Percentiles rank a stretch among this genome's conserved stretches.
Evolutionary conservation across 495 filamentous ascomycete genomes (phyloP).

Genomic region (Oidiodendron maius): DNA sequence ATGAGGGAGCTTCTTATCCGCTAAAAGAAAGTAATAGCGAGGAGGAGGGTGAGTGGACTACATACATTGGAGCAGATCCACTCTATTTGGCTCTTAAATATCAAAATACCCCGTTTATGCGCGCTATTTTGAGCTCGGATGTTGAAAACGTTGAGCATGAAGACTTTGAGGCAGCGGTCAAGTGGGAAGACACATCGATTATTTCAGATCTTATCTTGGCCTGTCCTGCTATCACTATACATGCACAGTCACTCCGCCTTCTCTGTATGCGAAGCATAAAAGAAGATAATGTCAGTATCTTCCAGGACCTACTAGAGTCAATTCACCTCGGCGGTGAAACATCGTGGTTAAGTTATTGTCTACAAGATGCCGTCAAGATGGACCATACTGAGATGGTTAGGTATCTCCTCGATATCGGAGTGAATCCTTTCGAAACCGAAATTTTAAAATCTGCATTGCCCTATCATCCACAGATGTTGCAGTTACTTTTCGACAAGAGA

Average conservation of each 20-base stretch:
- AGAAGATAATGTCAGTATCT: not conserved
- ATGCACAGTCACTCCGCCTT: not conserved
- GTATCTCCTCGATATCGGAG: not conserved
- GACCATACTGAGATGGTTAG: conserved; percentile 6
- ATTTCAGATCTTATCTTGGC: conserved; percentile 3
- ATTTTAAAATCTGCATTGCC: conserved; percentile 1
- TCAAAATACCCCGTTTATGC: too few species aligned
- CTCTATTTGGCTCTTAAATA: too few species aligned
- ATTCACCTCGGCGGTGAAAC: not conserved
- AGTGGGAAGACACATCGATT: too few species aligned
- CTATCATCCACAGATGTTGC: conserved; percentile 2
- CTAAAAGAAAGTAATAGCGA: too few species aligned
- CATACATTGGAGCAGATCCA: too few species aligned
- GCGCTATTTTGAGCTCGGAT: too few species aligned
- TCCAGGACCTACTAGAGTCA: not conserved
- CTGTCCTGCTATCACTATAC: not conserved
- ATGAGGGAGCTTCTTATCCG: too few species aligned
- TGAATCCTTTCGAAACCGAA: conserved; percentile 4
- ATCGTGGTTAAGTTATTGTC: not conserved
- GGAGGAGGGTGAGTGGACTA: too few species aligned
- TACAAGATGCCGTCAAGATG: conserved; percentile 4
- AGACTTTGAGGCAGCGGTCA: too few species aligned
- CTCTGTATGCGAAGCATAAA: conserved; percentile 2
- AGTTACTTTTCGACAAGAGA: conserved; percentile 1
- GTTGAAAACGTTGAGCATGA: too few species aligned